Conservation (phyloP, 306 rosid species). For the Pyrus communis region DNA sequence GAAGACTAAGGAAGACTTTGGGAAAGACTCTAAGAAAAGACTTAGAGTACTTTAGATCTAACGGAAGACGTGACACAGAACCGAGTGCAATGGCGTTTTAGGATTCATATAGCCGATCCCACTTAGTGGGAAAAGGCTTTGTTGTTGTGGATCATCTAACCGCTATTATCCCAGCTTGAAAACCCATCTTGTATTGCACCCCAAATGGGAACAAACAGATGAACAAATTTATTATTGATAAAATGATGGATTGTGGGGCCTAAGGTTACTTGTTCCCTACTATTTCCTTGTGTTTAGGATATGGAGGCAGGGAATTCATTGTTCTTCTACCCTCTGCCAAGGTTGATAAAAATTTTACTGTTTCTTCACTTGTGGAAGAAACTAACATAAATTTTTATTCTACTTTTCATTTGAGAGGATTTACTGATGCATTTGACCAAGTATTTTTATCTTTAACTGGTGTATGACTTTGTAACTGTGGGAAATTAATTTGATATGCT, state of each 20-base stretch:
- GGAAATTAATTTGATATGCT: not conserved
- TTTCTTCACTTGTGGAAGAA: not conserved
- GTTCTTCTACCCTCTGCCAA: not conserved
- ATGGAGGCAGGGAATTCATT: not conserved
- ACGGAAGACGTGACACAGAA: no score
- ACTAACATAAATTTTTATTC: not conserved
- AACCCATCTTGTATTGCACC: not conserved
- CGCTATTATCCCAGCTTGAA: not conserved
- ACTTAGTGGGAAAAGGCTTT: no score
- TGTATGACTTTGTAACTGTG: not conserved
- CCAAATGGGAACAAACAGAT: not conserved
- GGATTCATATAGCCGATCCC: no score
- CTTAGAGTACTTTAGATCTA: no score
- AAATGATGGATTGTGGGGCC: not conserved
- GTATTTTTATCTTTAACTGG: not conserved
- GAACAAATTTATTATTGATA: not conserved
- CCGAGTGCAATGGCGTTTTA: no score
- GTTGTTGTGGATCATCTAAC: not conserved
- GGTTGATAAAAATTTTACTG: not conserved
- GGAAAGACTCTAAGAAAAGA: no score
- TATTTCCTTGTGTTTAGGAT: not conserved
- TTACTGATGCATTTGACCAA: not conserved
- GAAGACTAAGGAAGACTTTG: no score
- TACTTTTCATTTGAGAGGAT: not conserved
- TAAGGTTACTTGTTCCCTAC: not conserved